Percentiles rank a stretch among this genome's conserved stretches.
Conservation (phyloP, 306 rosid genomes). For the Betula pendula region DNA sequence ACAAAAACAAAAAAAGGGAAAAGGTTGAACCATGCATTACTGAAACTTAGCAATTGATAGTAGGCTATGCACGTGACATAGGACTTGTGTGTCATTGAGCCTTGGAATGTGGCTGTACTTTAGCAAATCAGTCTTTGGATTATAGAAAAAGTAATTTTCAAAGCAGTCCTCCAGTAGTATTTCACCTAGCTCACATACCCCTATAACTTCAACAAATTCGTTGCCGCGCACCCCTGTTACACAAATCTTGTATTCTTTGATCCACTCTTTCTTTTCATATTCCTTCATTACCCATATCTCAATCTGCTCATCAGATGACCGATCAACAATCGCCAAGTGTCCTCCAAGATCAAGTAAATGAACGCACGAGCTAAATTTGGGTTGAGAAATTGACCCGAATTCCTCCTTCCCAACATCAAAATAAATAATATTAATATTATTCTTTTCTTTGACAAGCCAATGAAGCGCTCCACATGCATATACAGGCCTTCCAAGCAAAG, state of each 20-base stretch:
- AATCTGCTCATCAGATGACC: background rate
- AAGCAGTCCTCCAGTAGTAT: background rate
- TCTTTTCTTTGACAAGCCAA: no score
- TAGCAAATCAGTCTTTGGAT: background rate
- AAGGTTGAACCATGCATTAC: background rate
- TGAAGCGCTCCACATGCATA: slow-evolving; percentile 6
- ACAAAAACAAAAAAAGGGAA: no score
- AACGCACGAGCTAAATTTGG: background rate
- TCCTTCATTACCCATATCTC: slow-evolving; percentile 3
- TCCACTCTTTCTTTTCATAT: background rate
- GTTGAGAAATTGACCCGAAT: background rate
- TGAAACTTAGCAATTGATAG: background rate
- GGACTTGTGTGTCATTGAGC: background rate
- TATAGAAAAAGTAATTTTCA: background rate
- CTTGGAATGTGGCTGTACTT: background rate
- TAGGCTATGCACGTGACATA: background rate
- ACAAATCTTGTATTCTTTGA: background rate
- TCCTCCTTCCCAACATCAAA: background rate
- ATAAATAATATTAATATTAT: no score
- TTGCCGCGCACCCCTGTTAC: background rate
- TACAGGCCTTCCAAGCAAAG: background rate
- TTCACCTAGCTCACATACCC: background rate
- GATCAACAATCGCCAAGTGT: background rate
- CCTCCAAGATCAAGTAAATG: slow-evolving; percentile 5
- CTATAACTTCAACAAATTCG: background rate